Evolutionary conservation across 495 filamentous ascomycete genomes (phyloP).

Genomic region (Daldinia childiae): DNA sequence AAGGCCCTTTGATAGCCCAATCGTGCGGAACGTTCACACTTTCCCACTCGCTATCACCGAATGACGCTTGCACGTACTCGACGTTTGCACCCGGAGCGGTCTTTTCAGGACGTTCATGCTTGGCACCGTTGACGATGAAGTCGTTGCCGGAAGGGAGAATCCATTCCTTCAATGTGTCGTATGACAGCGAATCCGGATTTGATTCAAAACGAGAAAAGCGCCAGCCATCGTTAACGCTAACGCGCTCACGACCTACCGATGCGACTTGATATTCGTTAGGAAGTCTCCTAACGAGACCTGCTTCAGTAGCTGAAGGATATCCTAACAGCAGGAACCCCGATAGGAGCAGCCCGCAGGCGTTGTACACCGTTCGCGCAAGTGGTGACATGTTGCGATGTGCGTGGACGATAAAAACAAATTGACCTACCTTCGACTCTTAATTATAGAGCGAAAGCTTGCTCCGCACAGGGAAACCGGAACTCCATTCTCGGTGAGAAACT

Average conservation of each 20-base stretch:
- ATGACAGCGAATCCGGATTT: slow-evolving; percentile 51
- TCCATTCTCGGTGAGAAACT: slow-evolving; percentile 28
- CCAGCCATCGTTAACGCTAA: slow-evolving; percentile 50
- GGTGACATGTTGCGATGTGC: slow-evolving; percentile 16
- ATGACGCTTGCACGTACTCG: slow-evolving; percentile 47
- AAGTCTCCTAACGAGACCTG: slow-evolving; percentile 16
- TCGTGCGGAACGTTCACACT: slow-evolving; percentile 55
- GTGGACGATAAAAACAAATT: neutral
- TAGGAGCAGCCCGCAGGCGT: slow-evolving; percentile 25
- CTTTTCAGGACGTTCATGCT: slow-evolving; percentile 46
- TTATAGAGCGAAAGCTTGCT: slow-evolving; percentile 14
- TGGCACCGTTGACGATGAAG: slow-evolving; percentile 47
- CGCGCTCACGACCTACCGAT: slow-evolving; percentile 37
- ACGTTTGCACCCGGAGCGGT: slow-evolving; percentile 44
- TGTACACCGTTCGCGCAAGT: slow-evolving; percentile 22
- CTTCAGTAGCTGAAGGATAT: slow-evolving; percentile 10
- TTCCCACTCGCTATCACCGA: slow-evolving; percentile 54
- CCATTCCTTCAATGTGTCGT: slow-evolving; percentile 50
- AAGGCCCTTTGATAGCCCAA: slow-evolving; percentile 61
- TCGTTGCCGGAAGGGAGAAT: slow-evolving; percentile 54
- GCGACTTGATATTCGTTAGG: slow-evolving; percentile 14
- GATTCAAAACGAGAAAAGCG: slow-evolving; percentile 50
- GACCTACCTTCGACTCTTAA: neutral
- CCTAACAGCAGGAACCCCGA: slow-evolving; percentile 27
- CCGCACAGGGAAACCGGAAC: slow-evolving; percentile 14